Conservation (phyloP, 306 rosid species). For the Cercis canadensis region DNA sequence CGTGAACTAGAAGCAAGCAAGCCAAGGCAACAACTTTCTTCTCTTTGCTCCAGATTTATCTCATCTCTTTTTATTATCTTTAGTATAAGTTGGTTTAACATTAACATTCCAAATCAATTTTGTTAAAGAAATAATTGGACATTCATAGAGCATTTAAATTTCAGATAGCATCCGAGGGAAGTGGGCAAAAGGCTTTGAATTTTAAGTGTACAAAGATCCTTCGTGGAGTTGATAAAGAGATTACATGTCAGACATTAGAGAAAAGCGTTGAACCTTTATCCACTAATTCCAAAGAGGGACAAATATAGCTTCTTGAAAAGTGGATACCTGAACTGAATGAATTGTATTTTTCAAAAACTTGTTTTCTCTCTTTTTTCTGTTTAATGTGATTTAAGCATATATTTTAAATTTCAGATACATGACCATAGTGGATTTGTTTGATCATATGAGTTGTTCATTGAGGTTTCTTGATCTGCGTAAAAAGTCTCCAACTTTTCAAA, state of each 20-base stretch:
- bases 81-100: too few species aligned
- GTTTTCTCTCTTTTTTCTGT: background rate
- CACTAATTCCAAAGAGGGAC: slow-evolving; percentile 35
- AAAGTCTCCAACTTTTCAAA: slow-evolving; percentile 58
- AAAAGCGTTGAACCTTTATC: slow-evolving; percentile 49
- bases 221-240: slow-evolving; percentile 38
- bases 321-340: slow-evolving; percentile 32
- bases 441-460: slow-evolving; percentile 57
- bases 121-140: too few species aligned
- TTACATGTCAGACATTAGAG: slow-evolving; percentile 60
- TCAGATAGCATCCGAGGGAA: slow-evolving; percentile 24
- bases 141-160: too few species aligned
- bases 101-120: too few species aligned
- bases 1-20: too few species aligned
- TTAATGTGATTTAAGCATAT: slow-evolving; percentile 15
- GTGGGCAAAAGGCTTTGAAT: slow-evolving; percentile 18
- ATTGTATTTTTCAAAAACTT: background rate
- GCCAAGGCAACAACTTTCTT: too few species aligned
- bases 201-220: slow-evolving; percentile 31
- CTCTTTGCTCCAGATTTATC: too few species aligned
- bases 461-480: slow-evolving; percentile 56
- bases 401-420: slow-evolving; percentile 47
- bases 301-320: slow-evolving; percentile 51
- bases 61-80: too few species aligned
- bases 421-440: slow-evolving; percentile 51